phyloP scores from a whole-genome alignment of 2,329 filamentous ascomycete species.

The Aschersonia sp. region DNA sequence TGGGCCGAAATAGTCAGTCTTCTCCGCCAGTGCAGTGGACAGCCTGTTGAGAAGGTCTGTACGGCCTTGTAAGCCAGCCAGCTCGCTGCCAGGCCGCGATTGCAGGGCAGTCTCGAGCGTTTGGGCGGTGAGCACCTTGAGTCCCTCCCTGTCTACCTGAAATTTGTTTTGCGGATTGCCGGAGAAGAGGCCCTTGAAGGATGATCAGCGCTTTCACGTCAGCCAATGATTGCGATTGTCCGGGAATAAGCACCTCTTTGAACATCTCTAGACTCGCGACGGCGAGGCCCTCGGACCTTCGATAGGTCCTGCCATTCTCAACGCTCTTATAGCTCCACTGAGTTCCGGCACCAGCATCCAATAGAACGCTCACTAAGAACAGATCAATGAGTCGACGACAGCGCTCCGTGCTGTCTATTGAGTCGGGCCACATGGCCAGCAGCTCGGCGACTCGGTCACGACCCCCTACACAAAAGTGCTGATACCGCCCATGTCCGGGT shows the following conservation, averaged over 20 bases:
- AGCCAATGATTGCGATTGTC: not conserved
- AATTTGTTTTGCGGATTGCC: slow-evolving; percentile 66
- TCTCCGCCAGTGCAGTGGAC: slow-evolving; percentile 56
- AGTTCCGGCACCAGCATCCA: slow-evolving; percentile 80
- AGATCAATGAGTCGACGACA: slow-evolving; percentile 64
- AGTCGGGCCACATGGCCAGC: slow-evolving; percentile 51
- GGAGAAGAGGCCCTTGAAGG: slow-evolving; percentile 59
- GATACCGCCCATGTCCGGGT: slow-evolving; percentile 74
- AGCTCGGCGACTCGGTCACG: slow-evolving; percentile 59
- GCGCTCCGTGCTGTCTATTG: slow-evolving; percentile 56
- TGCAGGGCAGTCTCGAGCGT: slow-evolving; percentile 72
- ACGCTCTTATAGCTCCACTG: slow-evolving; percentile 87
- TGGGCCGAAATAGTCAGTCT: slow-evolving; percentile 70
- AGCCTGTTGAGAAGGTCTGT: slow-evolving; percentile 65
- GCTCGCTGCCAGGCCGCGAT: slow-evolving; percentile 62
- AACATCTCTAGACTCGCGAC: slow-evolving; percentile 77
- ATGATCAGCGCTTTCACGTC: not conserved
- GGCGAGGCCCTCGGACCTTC: slow-evolving; percentile 77
- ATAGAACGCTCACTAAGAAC: slow-evolving; percentile 64
- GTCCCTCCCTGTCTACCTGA: slow-evolving; percentile 75
- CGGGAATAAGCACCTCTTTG: slow-evolving; percentile 41
- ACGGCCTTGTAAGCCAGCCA: slow-evolving; percentile 75
- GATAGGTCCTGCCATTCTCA: slow-evolving; percentile 70
- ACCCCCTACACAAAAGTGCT: slow-evolving; percentile 73
- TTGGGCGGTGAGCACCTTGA: slow-evolving; percentile 60